Evolutionary conservation across 805 yeast species (phyloP), one percentile per base, ranked within the genome.

Genomic region (Candida coleopterorum): DNA sequence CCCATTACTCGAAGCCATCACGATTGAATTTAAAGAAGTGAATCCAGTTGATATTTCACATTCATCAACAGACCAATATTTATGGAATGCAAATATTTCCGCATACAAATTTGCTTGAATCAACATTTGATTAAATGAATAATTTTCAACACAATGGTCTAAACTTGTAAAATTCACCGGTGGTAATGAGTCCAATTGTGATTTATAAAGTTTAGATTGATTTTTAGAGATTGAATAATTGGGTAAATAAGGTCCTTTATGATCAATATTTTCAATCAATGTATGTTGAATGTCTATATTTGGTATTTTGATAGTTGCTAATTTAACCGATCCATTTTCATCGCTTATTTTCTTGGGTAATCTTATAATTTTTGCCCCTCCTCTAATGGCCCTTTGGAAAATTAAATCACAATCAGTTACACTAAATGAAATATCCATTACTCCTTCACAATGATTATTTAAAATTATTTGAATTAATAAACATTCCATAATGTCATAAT

Each of bases 41-140:
- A 63, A 77, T 36, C 74, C 77, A 0, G 95, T 85, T 34, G 72
- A 68, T n/a, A 86, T 74, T 45, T 80, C 84, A 32, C 65, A 68
- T 44, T 86, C 95, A 54, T 85, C 95, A 9, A 83, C 94, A 1
- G 90, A 81, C 93, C 94, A 84, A 53, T 76, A 85, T 50, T 77
- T 68, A 46, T 80, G 87, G 58, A 86, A 83, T 1, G 88, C 88
- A 47, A 85, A 75, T 2, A 75, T 72, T 18, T 60, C 56, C 20
- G 77, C 74, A 56, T 87, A 85, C 39, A 73, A 72, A 12, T 62
- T 60, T 46, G 88, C 82, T 0, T 77, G 74, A 4, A 47, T 47
- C 21, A 66, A 69, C 82, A 85, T 75, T 46, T 73, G 63, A 49
- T 79, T 59, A 89, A 89, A 83, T 28, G 72, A 75, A 46, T 78